Conservation (phyloP, 164 flowering plant species). For the Stephania cephalantha region DNA sequence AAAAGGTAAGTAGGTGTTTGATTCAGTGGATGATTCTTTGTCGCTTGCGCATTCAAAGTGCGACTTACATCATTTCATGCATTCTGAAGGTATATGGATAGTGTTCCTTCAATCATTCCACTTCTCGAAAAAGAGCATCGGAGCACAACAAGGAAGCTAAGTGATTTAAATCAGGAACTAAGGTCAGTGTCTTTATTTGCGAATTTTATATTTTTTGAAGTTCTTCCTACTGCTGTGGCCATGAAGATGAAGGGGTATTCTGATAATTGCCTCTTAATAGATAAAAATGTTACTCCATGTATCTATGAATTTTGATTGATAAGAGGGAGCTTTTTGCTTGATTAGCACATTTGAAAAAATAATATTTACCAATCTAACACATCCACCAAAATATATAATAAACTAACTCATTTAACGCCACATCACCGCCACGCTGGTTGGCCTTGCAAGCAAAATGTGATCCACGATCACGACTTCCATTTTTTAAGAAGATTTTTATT, state of each 20-base stretch:
- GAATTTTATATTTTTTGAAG: background rate
- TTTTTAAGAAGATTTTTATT: too few species aligned
- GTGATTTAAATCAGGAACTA: slow-evolving; percentile 72
- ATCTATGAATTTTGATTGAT: background rate
- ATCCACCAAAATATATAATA: too few species aligned
- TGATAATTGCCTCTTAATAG: background rate
- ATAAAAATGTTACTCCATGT: background rate
- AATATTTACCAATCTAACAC: too few species aligned
- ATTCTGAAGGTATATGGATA: slow-evolving; percentile 75
- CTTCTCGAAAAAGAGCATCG: slow-evolving; percentile 92
- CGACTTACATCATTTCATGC: slow-evolving; percentile 8
- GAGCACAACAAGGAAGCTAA: slow-evolving; percentile 55
- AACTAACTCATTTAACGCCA: too few species aligned
- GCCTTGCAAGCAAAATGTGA: too few species aligned
- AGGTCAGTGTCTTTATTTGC: slow-evolving; percentile 38
- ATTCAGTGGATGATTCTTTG: background rate
- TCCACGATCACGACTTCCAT: too few species aligned
- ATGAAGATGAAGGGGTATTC: background rate
- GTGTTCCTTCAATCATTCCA: slow-evolving; percentile 79
- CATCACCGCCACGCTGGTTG: too few species aligned
- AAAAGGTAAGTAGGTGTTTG: slow-evolving; percentile 44
- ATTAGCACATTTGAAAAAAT: too few species aligned
- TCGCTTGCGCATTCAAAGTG: slow-evolving; percentile 6
- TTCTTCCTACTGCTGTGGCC: background rate
- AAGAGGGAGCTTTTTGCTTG: too few species aligned